These are phyloP conservation scores for Dipteronia dyeriana DNA, from an alignment of 345 rosid species.

Conservation along the genomic window DNA sequence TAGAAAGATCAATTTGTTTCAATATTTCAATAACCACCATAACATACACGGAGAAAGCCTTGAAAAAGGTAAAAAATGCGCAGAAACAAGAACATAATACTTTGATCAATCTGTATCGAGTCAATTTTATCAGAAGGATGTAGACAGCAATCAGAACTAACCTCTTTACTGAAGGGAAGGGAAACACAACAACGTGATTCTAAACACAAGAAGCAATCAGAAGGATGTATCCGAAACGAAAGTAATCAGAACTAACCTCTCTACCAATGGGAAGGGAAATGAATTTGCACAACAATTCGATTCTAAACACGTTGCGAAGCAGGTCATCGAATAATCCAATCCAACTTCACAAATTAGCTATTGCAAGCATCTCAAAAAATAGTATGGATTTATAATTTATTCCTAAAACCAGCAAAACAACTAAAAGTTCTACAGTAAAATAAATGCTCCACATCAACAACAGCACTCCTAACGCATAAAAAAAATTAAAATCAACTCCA, in stretches of 20 bases:
- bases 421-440: neutral
- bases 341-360: neutral
- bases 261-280: too few species aligned
- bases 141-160: neutral
- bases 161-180: too few species aligned
- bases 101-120: neutral
- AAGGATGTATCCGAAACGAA: too few species aligned
- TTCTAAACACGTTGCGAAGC: neutral
- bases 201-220: too few species aligned
- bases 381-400: neutral
- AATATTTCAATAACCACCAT: neutral
- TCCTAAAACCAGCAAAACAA: neutral
- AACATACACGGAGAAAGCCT: neutral
- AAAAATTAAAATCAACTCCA: conserved; percentile 17
- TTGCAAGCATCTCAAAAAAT: neutral
- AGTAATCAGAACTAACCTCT: too few species aligned
- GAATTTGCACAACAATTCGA: too few species aligned
- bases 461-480: conserved; percentile 9
- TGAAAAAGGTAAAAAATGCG: neutral
- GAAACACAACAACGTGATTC: too few species aligned
- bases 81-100: neutral
- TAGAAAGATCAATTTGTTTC: neutral
- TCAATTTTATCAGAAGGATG: neutral
- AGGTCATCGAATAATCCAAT: neutral
- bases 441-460: conserved; percentile 5